Evolutionary conservation across 129 eudicot genomes (phyloP), one percentile per base, ranked within the genome.

Genomic region (sunflower (Helianthus annuus)): DNA sequence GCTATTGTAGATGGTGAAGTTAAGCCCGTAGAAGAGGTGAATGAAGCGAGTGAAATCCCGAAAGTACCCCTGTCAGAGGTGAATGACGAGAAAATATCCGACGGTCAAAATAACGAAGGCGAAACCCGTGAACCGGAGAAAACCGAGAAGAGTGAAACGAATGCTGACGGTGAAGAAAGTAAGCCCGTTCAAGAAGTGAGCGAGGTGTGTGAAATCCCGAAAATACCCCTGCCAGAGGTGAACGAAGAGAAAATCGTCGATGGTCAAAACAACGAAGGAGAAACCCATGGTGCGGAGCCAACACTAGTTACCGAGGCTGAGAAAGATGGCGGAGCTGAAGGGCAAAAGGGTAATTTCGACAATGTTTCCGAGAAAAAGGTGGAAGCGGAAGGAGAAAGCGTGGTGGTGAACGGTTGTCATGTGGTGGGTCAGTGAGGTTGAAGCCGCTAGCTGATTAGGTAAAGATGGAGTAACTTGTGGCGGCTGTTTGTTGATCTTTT

Each of bases 341-440:
- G 71, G 64, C 81, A 69, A 39, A 69, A 77, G 69, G 76, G 80
- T 51, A 36, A 48, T 74, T 40, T 52, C 48, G 55, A 64, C 40
- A 17, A 40, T 34, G 62, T 10, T 57, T 11, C 74, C 27, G 64
- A 7, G 64, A 58, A 58, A 58, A 66, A 55, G 65, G 29, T 14
- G 11, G 85, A 73, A 55, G 73, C 60, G 14, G 49, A 52, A 59
- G 64, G 61, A 7, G 57, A 40, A 45, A 44, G 82, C 36, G 34
- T 48, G 24, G 54, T 56, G 11, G 83, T 75, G 81, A 89, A 89
- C 60, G 85, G 89, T 32, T 42, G 75, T 75, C 68, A 54, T 13
- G 79, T 65, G 54, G 69, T 64, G 56, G 62, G 68, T 77, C 63
- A 70, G 70, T 73, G 71, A 59, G 71, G 70, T 19, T 57, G 39